Base-by-base conservation (phyloP, 2,329 filamentous ascomycete genomes). In the Aspergillus uvarum region DNA sequence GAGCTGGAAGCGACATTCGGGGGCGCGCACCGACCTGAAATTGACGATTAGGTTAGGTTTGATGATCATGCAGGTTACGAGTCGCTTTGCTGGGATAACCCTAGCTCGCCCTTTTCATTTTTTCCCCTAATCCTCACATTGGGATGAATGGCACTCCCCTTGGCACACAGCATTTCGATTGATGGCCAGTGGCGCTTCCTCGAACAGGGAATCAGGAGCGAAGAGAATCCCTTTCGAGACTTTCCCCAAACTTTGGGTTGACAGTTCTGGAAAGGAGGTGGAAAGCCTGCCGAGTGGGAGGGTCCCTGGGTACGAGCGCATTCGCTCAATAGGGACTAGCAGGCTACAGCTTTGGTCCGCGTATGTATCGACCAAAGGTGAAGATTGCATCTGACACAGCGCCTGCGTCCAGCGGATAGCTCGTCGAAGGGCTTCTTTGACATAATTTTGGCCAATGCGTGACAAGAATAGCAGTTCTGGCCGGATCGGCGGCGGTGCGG, bases 101-200 rank as follows among this genome's bases (percentile, higher is more conserved):
- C 38, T 44, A 19, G 38, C 38, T 44, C 38, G 38, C 14, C 5
- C 12, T n/a, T 16, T 2, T 35, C 32, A n/a, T 35, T 29, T 16
- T 6, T 19, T 8, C 38, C 16, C 38, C 38, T 44, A 6, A 16
- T 44, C 16, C 16, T 16, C 38, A 44, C 16, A 12, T 44, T 19
- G 4, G 4, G 32, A 35, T 3, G 32, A 16, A 6, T 12, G 2
- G 38, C 5, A 6, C 22, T 47, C 52, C 52, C 14, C 38, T 47
- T 47, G 52, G 4, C 35, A 54, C 21, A 32, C 22, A 6, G 5
- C 16, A 10, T 32, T 29, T 26, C 21, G 42, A 31, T 22, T 38
- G 56, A 47, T 52, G 35, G 7, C 16, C 56, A 26, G 47, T 56
- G 47, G 54, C 53, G 53, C 48, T 55, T 47, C 53, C 42, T 12